Evolutionary conservation across 1,284 basidiomycete species (phyloP), one percentile per base, ranked within the genome.

Genomic region (Coniferiporia weirii): DNA sequence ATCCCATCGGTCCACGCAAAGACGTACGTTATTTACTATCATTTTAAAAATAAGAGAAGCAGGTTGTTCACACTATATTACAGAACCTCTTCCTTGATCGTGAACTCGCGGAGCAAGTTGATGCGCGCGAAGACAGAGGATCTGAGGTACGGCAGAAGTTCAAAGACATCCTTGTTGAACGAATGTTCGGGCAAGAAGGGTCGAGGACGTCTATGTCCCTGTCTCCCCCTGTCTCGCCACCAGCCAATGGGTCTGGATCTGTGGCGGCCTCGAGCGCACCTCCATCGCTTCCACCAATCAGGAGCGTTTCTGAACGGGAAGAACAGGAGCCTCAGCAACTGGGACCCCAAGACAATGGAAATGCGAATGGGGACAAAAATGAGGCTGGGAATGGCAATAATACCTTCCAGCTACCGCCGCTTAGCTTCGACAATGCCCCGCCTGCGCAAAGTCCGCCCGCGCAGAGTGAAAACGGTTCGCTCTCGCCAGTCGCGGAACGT

Each of bases 71-170:
- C 44, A 36, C 19, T 20, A 27, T 7, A 50, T 54, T 32, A 17
- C 65, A 89, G 89, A 79, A 86, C 54, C 84, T 98, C 19, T 98
- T 98, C 79, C 79, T 98, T 59, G 91, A 94, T 62, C 84, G 93
- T 52, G 93, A 95, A 65, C 75, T 85, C 12, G 91, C 91, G 13
- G 88, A 95, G 70, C 75, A 74, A 40, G 76, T 93, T 64, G 90
- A 96, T 69, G 86, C 89, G 60, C 79, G 90, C 52, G 87, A 91
- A 59, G 89, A 91, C 65, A 81, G 81, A 38, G 91, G 91, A 1
- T 85, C 89, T 1, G 75, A 76, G 6, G 80, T 92, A 62, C 81
- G 92, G 8, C 74, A 79, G 6, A 76, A 79, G 56, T 78, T 93
- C 60, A 75, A 82, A 60, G 75, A 77, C 40, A 81, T 93, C 38